These are phyloP conservation scores for Blastobotrys mokoenaii DNA, from an alignment of 805 yeast species.

Conservation along the genomic window DNA sequence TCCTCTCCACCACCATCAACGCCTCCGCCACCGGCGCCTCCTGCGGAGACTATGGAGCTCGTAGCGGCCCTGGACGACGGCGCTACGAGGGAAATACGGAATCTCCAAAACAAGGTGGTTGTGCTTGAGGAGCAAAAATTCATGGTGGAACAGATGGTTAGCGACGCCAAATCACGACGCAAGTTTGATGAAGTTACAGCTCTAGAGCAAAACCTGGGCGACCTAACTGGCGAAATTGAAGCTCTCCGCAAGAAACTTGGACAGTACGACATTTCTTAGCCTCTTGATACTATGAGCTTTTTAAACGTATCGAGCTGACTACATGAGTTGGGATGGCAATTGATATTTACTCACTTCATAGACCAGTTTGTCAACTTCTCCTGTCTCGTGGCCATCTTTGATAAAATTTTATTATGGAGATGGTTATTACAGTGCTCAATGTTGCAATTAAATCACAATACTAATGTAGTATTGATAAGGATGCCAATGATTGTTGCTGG, in stretches of 20 bases:
- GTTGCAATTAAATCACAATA: too few relatives aligned
- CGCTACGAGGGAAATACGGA: slow-evolving; percentile 9
- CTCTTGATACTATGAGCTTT: too few relatives aligned
- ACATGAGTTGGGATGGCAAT: too few relatives aligned
- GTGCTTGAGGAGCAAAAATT: slow-evolving; percentile 80
- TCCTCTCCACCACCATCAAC: background rate
- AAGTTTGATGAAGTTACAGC: slow-evolving; percentile 69
- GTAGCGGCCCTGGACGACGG: background rate
- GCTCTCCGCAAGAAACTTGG: slow-evolving; percentile 24
- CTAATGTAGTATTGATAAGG: too few relatives aligned
- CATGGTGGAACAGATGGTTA: slow-evolving; percentile 57
- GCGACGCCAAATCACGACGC: slow-evolving; percentile 53
- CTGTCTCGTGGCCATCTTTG: too few relatives aligned
- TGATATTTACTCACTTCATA: too few relatives aligned
- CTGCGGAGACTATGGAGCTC: background rate
- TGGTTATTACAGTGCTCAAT: too few relatives aligned
- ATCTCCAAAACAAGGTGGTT: slow-evolving; percentile 65
- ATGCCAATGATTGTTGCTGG: too few relatives aligned
- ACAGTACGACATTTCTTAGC: slow-evolving; percentile 20
- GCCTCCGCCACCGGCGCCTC: too few relatives aligned
- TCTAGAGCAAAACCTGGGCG: slow-evolving; percentile 48
- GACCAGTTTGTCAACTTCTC: too few relatives aligned
- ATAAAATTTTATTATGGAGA: too few relatives aligned
- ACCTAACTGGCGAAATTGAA: slow-evolving; percentile 39
- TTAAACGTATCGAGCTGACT: too few relatives aligned